Evolutionary conservation across 495 filamentous ascomycete species (phyloP).

Genomic region (Evernia prunastri): DNA sequence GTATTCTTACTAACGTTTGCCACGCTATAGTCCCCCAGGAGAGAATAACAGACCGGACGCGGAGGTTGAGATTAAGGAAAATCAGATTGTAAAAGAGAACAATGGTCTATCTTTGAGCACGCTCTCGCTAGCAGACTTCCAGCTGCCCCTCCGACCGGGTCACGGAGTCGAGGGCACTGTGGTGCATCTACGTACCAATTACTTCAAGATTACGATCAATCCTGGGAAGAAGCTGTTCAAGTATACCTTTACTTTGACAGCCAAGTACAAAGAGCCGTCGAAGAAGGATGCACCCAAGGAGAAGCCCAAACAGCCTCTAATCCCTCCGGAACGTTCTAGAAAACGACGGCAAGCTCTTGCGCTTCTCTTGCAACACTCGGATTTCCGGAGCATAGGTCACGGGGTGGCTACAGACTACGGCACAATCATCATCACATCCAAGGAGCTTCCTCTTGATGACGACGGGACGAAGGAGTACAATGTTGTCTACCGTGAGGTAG

Average conservation of each 20-base stretch:
- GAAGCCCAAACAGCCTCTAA: neutral
- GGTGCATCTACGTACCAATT: conserved; percentile 13
- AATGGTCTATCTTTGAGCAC: conserved; percentile 3
- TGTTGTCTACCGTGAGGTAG: conserved; percentile 11
- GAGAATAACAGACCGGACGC: neutral
- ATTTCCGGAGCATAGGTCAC: neutral
- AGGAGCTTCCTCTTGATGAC: conserved; percentile 9
- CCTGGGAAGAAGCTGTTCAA: conserved; percentile 10
- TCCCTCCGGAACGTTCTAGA: neutral
- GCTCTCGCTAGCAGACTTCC: conserved; percentile 6
- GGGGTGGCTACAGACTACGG: conserved; percentile 15
- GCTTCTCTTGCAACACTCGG: conserved; percentile 15
- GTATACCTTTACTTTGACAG: conserved; percentile 1
- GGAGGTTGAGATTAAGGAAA: conserved; percentile 4
- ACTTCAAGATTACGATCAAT: conserved; percentile 14
- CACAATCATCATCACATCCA: conserved; percentile 7
- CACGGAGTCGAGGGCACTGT: conserved; percentile 37
- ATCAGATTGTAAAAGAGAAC: conserved; percentile 1
- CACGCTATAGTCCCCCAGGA: conserved; percentile 3
- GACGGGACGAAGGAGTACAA: conserved; percentile 1
- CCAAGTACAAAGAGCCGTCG: conserved; percentile 6
- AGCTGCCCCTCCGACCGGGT: conserved; percentile 42
- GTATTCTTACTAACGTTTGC: neutral
- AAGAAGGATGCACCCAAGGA: neutral
- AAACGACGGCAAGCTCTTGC: conserved; percentile 17